Conservation (phyloP, 371 early-diverging fungal species). For the Mortierella polycephala region DNA sequence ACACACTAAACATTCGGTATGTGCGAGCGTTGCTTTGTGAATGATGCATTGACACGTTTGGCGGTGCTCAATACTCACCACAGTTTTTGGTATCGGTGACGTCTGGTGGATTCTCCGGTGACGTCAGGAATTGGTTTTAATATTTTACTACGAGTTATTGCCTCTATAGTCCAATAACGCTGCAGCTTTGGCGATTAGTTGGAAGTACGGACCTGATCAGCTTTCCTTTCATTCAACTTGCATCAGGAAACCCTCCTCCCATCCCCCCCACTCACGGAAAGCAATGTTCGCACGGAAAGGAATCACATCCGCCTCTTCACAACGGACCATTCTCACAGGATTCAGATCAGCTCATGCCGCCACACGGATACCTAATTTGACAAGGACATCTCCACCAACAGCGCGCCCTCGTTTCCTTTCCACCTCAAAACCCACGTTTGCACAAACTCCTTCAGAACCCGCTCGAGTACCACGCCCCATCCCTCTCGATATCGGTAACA, state of each 20-base stretch:
- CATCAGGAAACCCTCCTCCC: too few species aligned
- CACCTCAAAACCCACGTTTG: slow-evolving; percentile 11
- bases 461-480: slow-evolving; percentile 44
- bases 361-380: background rate
- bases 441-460: slow-evolving; percentile 7
- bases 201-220: too few species aligned
- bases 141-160: too few species aligned
- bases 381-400: background rate
- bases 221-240: slow-evolving; percentile 1
- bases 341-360: background rate
- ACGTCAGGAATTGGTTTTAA: too few species aligned
- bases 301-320: slow-evolving; percentile 7
- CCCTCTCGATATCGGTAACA: slow-evolving; percentile 50
- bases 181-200: too few species aligned
- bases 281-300: slow-evolving; percentile 37
- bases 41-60: too few species aligned
- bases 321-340: background rate
- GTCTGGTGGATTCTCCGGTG: too few species aligned
- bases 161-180: too few species aligned
- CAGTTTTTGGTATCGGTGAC: too few species aligned
- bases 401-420: slow-evolving; percentile 15
- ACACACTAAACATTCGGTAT: too few species aligned
- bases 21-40: too few species aligned
- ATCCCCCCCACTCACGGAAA: background rate
- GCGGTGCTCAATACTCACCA: too few species aligned